Base-by-base conservation (phyloP, 202 grass and related monocot genomes). In the Musa balbisiana region DNA sequence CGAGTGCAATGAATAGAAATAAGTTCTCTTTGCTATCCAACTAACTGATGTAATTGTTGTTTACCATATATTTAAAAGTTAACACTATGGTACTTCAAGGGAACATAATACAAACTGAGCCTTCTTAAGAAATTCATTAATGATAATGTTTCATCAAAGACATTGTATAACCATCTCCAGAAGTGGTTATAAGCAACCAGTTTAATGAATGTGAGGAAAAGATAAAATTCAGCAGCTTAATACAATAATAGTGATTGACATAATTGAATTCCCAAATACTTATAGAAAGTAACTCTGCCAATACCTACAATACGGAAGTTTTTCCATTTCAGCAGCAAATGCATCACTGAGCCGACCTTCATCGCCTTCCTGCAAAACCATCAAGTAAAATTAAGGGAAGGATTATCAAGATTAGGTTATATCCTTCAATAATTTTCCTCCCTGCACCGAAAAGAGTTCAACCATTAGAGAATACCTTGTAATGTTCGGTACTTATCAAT, bases 301-400 rank as follows among this genome's bases (percentile, higher is more conserved):
- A 70, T 66, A 94, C 94, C 88, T 98, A 87, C 86, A 53, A 66
- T 83, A 74, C 72, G 81, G 85, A 82, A 94, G 79, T 77, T 86
- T 92, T 69, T 83, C 72, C 87, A 98, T 88, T 72, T 93, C 87
- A 86, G 85, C 83, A 86, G 91, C 88, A 86, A 88, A 98, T 67
- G 83, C 86, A 83, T 87, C 73, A 64, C 91, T 98, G 76, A 98
- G 81, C 81, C 82, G 80, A 77, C 88, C 94, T 88, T 98, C 94
- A 79, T 94, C 91, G 80, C 94, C 91, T 81, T 76, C 86, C 94
- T 98, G 85, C 70, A 90, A 76, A 69, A 55, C 74, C 76, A 68
- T 81, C 65, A 67, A 43, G 11, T 43, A 67, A 29, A 67, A 43
- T 20, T 6, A 22, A 16, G 12, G 9, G 43, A 10, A 51, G 8